A percentile compares a stretch with the other conserved stretches of the same genome.
phyloP scores from a whole-genome alignment of 108 stramenopile species.

The Hondaea fermentalgiana region DNA sequence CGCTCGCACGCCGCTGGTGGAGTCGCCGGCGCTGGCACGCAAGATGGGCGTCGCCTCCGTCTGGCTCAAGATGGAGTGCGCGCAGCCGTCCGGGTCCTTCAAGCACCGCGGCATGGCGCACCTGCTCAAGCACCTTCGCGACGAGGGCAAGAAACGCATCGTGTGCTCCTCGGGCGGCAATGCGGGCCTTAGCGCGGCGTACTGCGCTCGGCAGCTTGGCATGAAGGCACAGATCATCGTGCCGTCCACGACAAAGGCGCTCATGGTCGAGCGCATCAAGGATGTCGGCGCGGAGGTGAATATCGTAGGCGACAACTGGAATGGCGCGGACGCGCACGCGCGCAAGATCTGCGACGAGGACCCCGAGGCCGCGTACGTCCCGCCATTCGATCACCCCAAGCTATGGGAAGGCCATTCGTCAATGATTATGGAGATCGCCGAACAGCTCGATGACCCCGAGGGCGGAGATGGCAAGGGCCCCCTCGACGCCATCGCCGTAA shows the following conservation, averaged over 20 bases:
- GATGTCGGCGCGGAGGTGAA: slow-evolving; percentile 68
- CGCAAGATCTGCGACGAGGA: background rate
- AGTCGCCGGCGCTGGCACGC: background rate
- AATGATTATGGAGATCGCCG: slow-evolving; percentile 67
- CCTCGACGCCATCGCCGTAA: slow-evolving; percentile 63
- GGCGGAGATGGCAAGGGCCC: background rate
- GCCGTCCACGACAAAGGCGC: slow-evolving; percentile 68
- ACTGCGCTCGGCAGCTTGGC: slow-evolving; percentile 52
- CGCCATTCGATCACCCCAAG: slow-evolving; percentile 69
- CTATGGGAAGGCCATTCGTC: slow-evolving; percentile 79
- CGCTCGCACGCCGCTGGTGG: background rate
- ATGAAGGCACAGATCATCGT: slow-evolving; percentile 65
- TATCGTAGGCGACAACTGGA: slow-evolving; percentile 76
- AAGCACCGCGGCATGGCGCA: slow-evolving; percentile 33
- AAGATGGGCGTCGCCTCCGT: slow-evolving; percentile 10
- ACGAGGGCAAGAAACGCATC: background rate
- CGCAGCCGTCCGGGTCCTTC: slow-evolving; percentile 33
- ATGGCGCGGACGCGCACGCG: slow-evolving; percentile 61
- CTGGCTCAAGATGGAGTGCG: slow-evolving; percentile 26
- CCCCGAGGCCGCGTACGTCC: slow-evolving; percentile 34
- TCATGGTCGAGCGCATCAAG: slow-evolving; percentile 65
- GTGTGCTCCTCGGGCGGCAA: slow-evolving; percentile 33
- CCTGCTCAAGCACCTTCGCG: background rate
- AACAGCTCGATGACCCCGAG: slow-evolving; percentile 38
- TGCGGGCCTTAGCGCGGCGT: slow-evolving; percentile 57